These are phyloP conservation scores for Phytophthora citricola DNA, from an alignment of 352 stramenopile genomes.

Conservation along the genomic window DNA sequence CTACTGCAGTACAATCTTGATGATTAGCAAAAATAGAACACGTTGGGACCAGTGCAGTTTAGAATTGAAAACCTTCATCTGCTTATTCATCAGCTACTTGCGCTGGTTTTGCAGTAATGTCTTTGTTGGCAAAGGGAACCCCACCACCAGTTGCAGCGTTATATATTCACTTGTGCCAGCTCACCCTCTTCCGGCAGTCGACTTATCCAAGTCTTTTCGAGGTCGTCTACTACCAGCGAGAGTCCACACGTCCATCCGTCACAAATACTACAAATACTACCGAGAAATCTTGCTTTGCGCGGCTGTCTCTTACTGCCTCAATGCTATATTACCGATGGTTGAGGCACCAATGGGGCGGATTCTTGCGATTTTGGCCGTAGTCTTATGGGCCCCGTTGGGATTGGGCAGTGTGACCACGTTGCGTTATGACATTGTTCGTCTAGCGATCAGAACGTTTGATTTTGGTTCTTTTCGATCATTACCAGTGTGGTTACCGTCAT, in stretches of 20 bases:
- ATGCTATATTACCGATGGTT: constrained; percentile 21
- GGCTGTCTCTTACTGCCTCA: constrained; percentile 13
- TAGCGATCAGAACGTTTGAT: constrained; percentile 43
- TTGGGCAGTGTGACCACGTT: constrained; percentile 31
- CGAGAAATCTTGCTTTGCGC: constrained; percentile 23
- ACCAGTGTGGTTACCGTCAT: constrained; percentile 32
- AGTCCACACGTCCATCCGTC: no score
- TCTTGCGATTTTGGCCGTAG: constrained; percentile 17
- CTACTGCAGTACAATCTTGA: no score
- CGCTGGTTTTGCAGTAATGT: no score
- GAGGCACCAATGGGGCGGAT: constrained; percentile 3
- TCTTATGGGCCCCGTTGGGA: constrained; percentile 28
- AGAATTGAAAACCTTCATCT: no score
- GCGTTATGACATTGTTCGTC: constrained; percentile 44
- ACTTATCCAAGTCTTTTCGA: constrained; percentile 48
- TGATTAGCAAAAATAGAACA: no score
- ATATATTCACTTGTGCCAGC: constrained; percentile 37
- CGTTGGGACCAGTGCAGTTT: no score
- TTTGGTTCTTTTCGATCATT: constrained; percentile 49
- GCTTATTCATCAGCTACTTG: no score
- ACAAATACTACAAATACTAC: constrained; percentile 21
- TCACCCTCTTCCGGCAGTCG: constrained; percentile 24
- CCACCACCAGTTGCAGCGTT: background rate
- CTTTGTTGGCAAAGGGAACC: no score
- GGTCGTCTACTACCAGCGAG: constrained; percentile 18